Conservation (phyloP, 306 rosid species). For the Citrullus amarus region DNA sequence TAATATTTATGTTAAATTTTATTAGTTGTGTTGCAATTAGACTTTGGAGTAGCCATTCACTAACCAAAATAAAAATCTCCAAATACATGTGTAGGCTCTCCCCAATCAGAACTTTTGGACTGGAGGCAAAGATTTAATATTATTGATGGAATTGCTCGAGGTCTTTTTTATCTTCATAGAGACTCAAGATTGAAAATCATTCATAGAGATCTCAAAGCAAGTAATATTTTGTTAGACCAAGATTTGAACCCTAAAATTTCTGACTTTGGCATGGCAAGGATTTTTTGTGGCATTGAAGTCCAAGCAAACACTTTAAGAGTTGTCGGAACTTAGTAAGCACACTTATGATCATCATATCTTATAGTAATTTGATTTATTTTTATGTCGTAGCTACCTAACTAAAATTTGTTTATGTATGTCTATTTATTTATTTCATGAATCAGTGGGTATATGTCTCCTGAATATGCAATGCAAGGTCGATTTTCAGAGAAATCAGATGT, state of each 20-base stretch:
- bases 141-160: slow-evolving; percentile 7
- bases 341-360: neutral
- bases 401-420: neutral
- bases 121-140: neutral
- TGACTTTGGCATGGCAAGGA: slow-evolving; percentile 3
- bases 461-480: neutral
- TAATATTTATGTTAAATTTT: too few species aligned
- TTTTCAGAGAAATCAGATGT: slow-evolving; percentile 2
- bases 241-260: slow-evolving; percentile 1
- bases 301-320: neutral
- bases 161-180: neutral
- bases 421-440: too few species aligned
- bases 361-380: neutral
- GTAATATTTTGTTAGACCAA: neutral
- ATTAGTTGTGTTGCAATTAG: neutral
- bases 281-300: neutral
- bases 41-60: neutral
- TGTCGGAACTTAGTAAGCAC: neutral
- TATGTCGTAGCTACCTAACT: neutral
- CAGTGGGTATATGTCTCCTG: neutral
- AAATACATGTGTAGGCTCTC: neutral
- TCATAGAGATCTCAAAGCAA: neutral
- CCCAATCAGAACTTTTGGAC: neutral
- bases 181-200: neutral
- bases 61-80: neutral